Percentiles rank a stretch among this genome's conserved stretches.
Conservation (phyloP, 2,329 filamentous ascomycete species). For the Monilinia polystroma region DNA sequence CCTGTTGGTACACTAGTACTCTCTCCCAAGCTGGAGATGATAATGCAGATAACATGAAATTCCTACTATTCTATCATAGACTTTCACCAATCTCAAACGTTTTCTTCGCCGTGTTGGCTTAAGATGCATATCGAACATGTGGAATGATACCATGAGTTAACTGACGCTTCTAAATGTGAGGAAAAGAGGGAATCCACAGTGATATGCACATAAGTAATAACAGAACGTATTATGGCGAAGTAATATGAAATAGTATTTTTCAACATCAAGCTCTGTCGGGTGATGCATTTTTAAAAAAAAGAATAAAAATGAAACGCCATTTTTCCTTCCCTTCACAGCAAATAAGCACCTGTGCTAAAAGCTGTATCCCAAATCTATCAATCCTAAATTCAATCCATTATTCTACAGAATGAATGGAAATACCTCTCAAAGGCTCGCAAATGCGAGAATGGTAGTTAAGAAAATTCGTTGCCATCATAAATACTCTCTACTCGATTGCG, state of each 20-base stretch:
- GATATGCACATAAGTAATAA: neutral
- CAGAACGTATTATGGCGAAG: neutral
- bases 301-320: slow-evolving; percentile 2
- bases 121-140: too few species aligned
- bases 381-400: neutral
- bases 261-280: slow-evolving; percentile 4
- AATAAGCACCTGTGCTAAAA: slow-evolving; percentile 16
- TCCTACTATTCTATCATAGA: too few species aligned
- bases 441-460: slow-evolving; percentile 10
- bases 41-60: too few species aligned
- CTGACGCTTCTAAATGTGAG: neutral
- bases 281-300: neutral
- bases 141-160: neutral
- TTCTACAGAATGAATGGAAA: neutral
- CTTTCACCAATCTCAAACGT: too few species aligned
- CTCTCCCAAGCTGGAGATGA: too few species aligned
- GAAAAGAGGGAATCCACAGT: neutral
- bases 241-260: slow-evolving; percentile 15
- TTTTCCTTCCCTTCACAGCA: slow-evolving; percentile 10
- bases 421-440: slow-evolving; percentile 1
- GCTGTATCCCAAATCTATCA: neutral
- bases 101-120: too few species aligned
- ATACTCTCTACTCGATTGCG: slow-evolving; percentile 51
- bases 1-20: too few species aligned
- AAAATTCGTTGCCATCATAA: slow-evolving; percentile 16